Base-by-base conservation (phyloP, 257 asterid species). In the Schizonepeta tenuifolia region DNA sequence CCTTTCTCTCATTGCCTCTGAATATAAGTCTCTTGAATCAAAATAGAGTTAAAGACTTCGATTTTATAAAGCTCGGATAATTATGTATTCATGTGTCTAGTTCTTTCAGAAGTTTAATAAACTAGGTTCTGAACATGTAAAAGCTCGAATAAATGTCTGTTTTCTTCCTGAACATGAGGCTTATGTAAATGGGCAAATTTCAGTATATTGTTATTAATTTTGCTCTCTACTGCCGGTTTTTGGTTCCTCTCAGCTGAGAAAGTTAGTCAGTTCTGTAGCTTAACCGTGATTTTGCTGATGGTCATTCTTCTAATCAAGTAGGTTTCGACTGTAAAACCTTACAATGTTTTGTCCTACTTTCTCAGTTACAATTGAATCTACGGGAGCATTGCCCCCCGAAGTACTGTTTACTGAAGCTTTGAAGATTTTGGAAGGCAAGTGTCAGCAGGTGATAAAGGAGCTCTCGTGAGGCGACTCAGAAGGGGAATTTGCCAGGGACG, bases 371-470 rank as follows among this genome's bases (percentile, higher is more conserved):
- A 84, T 94, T 56, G 97, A 94, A 77, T 94, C 99, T 35, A 87
- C 97, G 1, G 97, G 97, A 79, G 95, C 92, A 44, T 80, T 95
- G 57, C 95, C 95, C 38, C 98, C 99, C 3, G 97, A 91, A 76
- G 87, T 69, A 59, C 81, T 95, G 71, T 92, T 95, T 70, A 86
- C 96, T 2, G 99, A 95, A 85, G 96, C 98, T 17, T 94, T 92
- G 73, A 86, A 87, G 89, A 87, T 90, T 56, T 76, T 95, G 85
- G 98, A 92, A 86, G 96, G 87, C 46, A 92, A 92, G 82, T 89
- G 97, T 64, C 91, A 86, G 77, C 81, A 91, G 41, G 96, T 91
- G 81, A 86, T 86, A 55, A 79, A 90, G 0, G 92, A 86, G 80
- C 90, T 86, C 75, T 87, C 97, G 2, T 92, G 83, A 81, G 77